Percentiles rank a stretch among this genome's conserved stretches.
Evolutionary conservation across 2,329 filamentous ascomycete genomes (phyloP).

Genomic region (Penicillium sp.): DNA sequence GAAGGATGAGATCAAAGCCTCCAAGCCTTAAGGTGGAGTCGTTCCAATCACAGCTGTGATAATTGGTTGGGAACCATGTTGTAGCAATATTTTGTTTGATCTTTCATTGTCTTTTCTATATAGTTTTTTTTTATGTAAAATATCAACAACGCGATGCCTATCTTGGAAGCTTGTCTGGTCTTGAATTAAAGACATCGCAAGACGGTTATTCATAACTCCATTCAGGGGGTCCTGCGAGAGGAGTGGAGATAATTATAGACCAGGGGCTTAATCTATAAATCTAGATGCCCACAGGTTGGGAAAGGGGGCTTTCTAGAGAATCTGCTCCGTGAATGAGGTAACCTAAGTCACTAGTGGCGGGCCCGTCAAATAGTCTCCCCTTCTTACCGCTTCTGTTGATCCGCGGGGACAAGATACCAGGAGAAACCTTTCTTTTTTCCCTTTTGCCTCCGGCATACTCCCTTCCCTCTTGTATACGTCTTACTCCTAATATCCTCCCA

Average conservation of each 20-base stretch:
- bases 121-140: slow-evolving; percentile 15
- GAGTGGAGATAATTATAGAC: background rate
- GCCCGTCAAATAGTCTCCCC: slow-evolving; percentile 25
- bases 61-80: background rate
- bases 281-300: background rate
- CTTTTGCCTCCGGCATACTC: slow-evolving; percentile 8
- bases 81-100: slow-evolving; percentile 13
- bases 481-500: slow-evolving; percentile 11
- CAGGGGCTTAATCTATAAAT: background rate
- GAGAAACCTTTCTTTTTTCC: slow-evolving; percentile 23
- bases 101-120: slow-evolving; percentile 1
- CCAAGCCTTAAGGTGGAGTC: slow-evolving; percentile 5
- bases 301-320: background rate
- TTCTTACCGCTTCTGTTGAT: slow-evolving; percentile 30
- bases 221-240: background rate
- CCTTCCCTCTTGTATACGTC: slow-evolving; percentile 17
- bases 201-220: background rate
- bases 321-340: background rate
- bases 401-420: slow-evolving; percentile 25
- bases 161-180: background rate
- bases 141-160: slow-evolving; percentile 11
- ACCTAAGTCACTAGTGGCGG: slow-evolving; percentile 25
- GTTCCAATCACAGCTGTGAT: background rate
- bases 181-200: background rate
- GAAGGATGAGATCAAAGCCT: background rate